phyloP scores from a whole-genome alignment of 1,284 basidiomycete genomes.

The Irpex lacteus region DNA sequence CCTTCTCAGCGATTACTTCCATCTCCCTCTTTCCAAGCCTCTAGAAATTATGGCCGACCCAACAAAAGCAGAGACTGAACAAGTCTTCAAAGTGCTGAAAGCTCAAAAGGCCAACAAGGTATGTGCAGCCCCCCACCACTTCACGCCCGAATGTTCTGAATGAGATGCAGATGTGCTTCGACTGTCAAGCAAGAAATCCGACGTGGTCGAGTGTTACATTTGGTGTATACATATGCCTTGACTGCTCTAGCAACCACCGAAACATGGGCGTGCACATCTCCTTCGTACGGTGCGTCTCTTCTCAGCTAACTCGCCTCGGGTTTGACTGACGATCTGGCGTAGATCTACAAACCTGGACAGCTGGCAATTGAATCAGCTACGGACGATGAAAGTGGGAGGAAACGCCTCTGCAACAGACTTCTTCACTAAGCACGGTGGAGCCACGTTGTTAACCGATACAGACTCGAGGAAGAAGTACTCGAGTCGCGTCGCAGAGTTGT shows the following conservation, averaged over 20 bases:
- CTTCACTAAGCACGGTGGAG: constrained; percentile 84
- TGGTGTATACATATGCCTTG: constrained; percentile 96
- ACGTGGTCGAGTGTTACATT: constrained; percentile 98
- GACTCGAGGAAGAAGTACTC: constrained; percentile 92
- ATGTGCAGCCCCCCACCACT: constrained; percentile 33
- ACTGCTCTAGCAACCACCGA: constrained; percentile 94
- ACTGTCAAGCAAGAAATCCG: constrained; percentile 95
- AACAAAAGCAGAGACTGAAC: constrained; percentile 76
- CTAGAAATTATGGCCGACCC: constrained; percentile 58
- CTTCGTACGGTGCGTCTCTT: constrained; percentile 76
- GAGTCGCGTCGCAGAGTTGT: constrained; percentile 78
- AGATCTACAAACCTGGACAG: constrained; percentile 97
- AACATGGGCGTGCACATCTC: constrained; percentile 99
- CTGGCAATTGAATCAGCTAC: constrained; percentile 90
- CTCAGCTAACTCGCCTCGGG: neutral
- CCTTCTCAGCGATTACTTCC: neutral
- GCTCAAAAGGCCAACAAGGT: constrained; percentile 91
- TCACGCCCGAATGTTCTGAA: constrained; percentile 1
- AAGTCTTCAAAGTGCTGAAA: constrained; percentile 74
- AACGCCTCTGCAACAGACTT: constrained; percentile 90
- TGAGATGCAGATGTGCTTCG: constrained; percentile 83
- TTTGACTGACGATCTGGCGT: constrained; percentile 8
- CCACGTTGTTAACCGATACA: constrained; percentile 65
- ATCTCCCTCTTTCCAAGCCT: neutral
- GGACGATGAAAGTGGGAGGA: constrained; percentile 96